These are phyloP conservation scores for Naematelia encephala DNA, from an alignment of 768 basidiomycete species.

Conservation along the genomic window DNA sequence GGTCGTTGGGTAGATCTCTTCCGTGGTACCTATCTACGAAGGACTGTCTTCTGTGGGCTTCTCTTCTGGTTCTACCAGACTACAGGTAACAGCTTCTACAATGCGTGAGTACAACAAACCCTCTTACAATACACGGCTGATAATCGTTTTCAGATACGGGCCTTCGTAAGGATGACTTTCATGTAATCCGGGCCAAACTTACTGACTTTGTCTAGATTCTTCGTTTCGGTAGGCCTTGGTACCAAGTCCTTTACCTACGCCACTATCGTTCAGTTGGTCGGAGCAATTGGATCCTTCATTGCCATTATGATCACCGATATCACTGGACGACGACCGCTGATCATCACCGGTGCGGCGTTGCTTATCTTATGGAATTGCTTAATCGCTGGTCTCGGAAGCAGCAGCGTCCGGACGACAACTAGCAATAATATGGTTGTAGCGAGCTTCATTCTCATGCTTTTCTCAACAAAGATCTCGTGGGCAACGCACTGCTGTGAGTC, in stretches of 20 bases:
- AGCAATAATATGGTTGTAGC: slow-evolving; percentile 19
- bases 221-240: slow-evolving; percentile 16
- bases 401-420: background rate
- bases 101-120: too few relatives aligned
- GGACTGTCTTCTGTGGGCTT: slow-evolving; percentile 1
- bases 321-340: slow-evolving; percentile 19
- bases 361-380: slow-evolving; percentile 17
- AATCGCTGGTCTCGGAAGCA: slow-evolving; percentile 20
- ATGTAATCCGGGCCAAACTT: background rate
- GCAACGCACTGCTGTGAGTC: slow-evolving; percentile 15
- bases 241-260: slow-evolving; percentile 24
- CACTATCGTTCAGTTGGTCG: slow-evolving; percentile 15
- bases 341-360: slow-evolving; percentile 15
- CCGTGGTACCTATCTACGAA: slow-evolving; percentile 11
- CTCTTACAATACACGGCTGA: too few relatives aligned
- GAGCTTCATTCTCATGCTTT: slow-evolving; percentile 21
- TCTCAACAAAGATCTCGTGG: slow-evolving; percentile 19
- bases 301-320: slow-evolving; percentile 15
- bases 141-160: slow-evolving; percentile 1
- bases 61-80: slow-evolving; percentile 15
- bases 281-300: slow-evolving; percentile 14
- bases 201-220: slow-evolving; percentile 14
- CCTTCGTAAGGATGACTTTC: slow-evolving; percentile 3
- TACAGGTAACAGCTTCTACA: slow-evolving; percentile 29
- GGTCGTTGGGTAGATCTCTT: slow-evolving; percentile 21